Evolutionary conservation across 108 stramenopile genomes (phyloP), one percentile per base, ranked within the genome.

Genomic region (Nannochloropsis salina): DNA sequence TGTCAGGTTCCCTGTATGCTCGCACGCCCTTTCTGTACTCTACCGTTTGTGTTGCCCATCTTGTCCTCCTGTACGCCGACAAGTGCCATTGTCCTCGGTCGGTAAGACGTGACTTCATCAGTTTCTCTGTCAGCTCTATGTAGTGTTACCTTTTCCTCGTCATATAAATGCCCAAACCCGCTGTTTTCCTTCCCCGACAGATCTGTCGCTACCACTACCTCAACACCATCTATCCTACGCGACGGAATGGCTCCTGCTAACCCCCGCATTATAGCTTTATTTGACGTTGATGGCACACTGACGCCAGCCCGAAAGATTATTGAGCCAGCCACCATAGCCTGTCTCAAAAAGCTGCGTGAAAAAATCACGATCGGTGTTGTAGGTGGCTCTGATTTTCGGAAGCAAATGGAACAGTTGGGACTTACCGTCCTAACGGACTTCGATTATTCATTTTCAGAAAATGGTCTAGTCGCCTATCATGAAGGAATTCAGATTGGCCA

Each of bases 261-360:
- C 84, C 89, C 89, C 85, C 79, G 89, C 6, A 85, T 90, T 81
- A 79, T 98, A 79, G 98, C 96, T 47, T 94, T 99, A 80, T 99
- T 99, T 86, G 99, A 99, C 86, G 98, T 99, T 12, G 99, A 99
- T 88, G 98, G 98, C n/a, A 99, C 99, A 6, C 92, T 99, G 83
- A 99, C 99, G 45, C 93, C 94, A 44, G 97, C 98, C 20, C 94
- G 98, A 41, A 96, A 96, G 80, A 91, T 89, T 81, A 90, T 97
- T 82, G 94, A 94, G 31, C 91, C 94, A 3, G 95, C 95, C 81
- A 98, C 96, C 96, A 90, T 93, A 88, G 91, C 86, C 1, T 97
- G 96, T 90, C 92, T 99, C 92, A 93, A 93, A 83, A 89, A 90
- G 18, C 94, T 99, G 22, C 92, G 94, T 82, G 88, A 94, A 84